phyloP scores from a whole-genome alignment of 2,329 filamentous ascomycete genomes.

The Tolypocladium sp. region DNA sequence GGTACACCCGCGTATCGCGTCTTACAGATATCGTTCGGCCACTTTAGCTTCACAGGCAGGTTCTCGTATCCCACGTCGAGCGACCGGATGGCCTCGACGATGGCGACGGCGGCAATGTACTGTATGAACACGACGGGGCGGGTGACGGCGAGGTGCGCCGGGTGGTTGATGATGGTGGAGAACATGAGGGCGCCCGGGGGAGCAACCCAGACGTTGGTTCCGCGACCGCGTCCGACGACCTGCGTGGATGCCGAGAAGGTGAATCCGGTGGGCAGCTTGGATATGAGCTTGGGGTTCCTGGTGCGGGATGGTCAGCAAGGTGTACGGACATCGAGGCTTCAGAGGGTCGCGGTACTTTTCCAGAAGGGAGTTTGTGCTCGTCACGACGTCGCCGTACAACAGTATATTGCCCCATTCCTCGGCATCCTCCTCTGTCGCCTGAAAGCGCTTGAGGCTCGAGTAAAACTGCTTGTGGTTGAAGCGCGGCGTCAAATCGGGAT shows the following conservation, averaged over 20 bases:
- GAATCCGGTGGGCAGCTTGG: constrained; percentile 73
- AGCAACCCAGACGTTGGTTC: constrained; percentile 90
- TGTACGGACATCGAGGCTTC: neutral
- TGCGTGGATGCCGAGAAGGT: constrained; percentile 82
- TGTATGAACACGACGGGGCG: constrained; percentile 89
- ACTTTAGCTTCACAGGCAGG: constrained; percentile 81
- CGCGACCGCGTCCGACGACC: constrained; percentile 78
- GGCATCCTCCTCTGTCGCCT: constrained; percentile 43
- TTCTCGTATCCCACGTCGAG: constrained; percentile 70
- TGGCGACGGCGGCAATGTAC: constrained; percentile 82
- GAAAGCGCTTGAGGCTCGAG: constrained; percentile 59
- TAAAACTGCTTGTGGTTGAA: constrained; percentile 83
- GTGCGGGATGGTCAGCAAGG: neutral
- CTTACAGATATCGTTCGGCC: constrained; percentile 89
- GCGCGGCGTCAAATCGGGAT: constrained; percentile 65
- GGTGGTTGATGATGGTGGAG: constrained; percentile 80
- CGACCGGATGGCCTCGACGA: constrained; percentile 70
- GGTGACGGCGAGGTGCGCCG: constrained; percentile 57
- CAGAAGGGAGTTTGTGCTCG: constrained; percentile 85
- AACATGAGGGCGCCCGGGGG: constrained; percentile 81
- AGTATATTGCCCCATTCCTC: constrained; percentile 66
- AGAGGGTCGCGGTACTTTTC: constrained; percentile 57
- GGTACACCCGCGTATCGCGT: neutral
- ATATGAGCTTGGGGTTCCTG: constrained; percentile 70
- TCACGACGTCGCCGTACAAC: constrained; percentile 85